These are phyloP conservation scores for Botrytis fragariae DNA, from an alignment of 2,329 filamentous ascomycete genomes.

Conservation along the genomic window DNA sequence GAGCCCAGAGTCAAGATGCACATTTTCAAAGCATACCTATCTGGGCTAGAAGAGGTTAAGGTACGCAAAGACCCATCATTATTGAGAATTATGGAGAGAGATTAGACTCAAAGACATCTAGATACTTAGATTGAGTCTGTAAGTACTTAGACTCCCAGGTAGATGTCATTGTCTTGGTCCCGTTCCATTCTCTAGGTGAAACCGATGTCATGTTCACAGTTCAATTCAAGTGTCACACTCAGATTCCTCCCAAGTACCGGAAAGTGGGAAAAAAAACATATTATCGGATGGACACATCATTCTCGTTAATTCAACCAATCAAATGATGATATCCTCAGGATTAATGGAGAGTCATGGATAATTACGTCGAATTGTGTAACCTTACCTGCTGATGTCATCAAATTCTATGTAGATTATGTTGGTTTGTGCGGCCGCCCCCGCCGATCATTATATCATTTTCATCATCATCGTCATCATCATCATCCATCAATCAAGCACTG, in stretches of 20 bases:
- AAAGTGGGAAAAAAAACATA: neutral
- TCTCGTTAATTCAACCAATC: neutral
- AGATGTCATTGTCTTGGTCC: neutral
- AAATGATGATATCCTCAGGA: neutral
- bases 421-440: neutral
- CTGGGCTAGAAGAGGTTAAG: neutral
- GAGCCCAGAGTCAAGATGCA: neutral
- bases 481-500: neutral
- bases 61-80: neutral
- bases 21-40: neutral
- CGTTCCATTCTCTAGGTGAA: slow-evolving; percentile 1
- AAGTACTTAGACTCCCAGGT: neutral
- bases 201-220: neutral
- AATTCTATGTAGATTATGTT: neutral
- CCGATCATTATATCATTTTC: slow-evolving; percentile 1
- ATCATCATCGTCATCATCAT: neutral
- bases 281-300: neutral
- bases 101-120: neutral
- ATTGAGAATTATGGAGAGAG: neutral
- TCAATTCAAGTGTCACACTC: neutral
- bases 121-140: neutral
- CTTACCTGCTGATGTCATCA: slow-evolving; percentile 9
- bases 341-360: neutral
- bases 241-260: neutral
- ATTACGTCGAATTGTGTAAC: neutral